Conservation (phyloP, 108 stramenopile genomes). For the Chaetoceros muelleri region DNA sequence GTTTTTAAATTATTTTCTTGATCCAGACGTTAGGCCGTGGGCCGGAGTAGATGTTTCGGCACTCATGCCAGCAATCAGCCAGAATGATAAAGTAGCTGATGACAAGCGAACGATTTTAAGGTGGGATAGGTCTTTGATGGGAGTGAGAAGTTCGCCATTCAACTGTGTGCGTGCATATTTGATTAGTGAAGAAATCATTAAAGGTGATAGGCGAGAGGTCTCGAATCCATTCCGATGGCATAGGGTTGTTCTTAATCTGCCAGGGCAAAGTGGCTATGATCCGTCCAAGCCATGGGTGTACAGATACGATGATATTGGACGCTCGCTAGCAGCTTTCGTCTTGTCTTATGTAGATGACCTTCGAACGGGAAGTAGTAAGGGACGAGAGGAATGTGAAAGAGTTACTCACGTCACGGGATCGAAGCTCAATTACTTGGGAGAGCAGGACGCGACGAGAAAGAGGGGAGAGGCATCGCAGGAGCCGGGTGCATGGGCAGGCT, state of each 20-base stretch:
- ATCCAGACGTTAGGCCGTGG: slow-evolving; percentile 5
- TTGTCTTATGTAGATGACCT: slow-evolving; percentile 26
- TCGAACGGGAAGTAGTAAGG: slow-evolving; percentile 10
- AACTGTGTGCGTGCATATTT: slow-evolving; percentile 6
- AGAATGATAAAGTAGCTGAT: too few relatives aligned
- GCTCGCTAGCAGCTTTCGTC: slow-evolving; percentile 14
- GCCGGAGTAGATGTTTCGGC: slow-evolving; percentile 9
- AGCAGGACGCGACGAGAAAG: slow-evolving; percentile 34
- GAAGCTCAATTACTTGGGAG: slow-evolving; percentile 18
- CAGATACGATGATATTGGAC: slow-evolving; percentile 5
- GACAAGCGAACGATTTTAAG: slow-evolving; percentile 4
- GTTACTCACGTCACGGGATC: slow-evolving; percentile 1
- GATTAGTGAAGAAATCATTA: slow-evolving; percentile 10
- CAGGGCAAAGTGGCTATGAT: slow-evolving; percentile 5
- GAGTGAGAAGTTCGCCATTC: slow-evolving; percentile 21
- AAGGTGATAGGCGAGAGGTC: slow-evolving; percentile 16
- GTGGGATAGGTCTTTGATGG: slow-evolving; percentile 19
- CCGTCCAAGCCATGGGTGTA: slow-evolving; percentile 15
- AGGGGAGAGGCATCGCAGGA: neutral
- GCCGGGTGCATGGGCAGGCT: slow-evolving; percentile 19
- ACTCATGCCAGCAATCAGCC: too few relatives aligned
- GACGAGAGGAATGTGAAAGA: neutral
- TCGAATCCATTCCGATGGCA: slow-evolving; percentile 21
- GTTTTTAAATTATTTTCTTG: slow-evolving; percentile 31
- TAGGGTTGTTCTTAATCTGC: slow-evolving; percentile 14